Evolutionary conservation across 2,329 filamentous ascomycete species (phyloP), one percentile per base, ranked within the genome.

Genomic region (Curvularia verruculosa): DNA sequence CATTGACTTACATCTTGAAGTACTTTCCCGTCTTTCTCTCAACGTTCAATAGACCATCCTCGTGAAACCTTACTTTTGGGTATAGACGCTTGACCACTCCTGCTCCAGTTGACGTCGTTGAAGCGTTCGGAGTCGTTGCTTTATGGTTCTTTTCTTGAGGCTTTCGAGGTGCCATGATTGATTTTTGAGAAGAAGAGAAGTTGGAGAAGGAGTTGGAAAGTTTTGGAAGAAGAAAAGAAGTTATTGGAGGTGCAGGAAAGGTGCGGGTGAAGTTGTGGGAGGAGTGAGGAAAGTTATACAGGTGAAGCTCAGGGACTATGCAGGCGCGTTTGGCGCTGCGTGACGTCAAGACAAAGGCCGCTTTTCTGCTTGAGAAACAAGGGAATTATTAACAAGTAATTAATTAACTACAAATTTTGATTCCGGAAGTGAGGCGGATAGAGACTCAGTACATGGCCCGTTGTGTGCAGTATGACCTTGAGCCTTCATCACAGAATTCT

Each of bases 11-110:
- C 34, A 36, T n/a, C 34, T 36, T 49, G 13, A 52, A 37, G 18
- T 46, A 54, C 23, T 59, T 56, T 10, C 52, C 55, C 3, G 45
- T 26, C 29, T 56, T 48, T 26, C 19, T 36, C 47, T 56, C 52
- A 19, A 61, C 52, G 12, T 54, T 41, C n/a, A 61, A 46, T 1
- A 44, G 23, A 7, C 54, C 52, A 26, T 52, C 40, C 2, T 37
- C 47, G n/a, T 41, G 39, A 5, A 49, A 49, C 1, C 43, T 37
- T 21, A 54, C 26, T 24, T 52, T 61, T 10, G 43, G 21, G 31
- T 52, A 19, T 8, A 15, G 31, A 29, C 34, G 37, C 23, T 56
- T 59, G 13, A 19, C 40, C 13, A 43, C 46, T 21, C 9, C 18
- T 19, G 36, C 34, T 9, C 41, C 29, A 7, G 28, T 44, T 7